Evolutionary conservation across 192 early-diverging fungal species (phyloP), one percentile per base, ranked within the genome.

Genomic region (Coemansia erecta): DNA sequence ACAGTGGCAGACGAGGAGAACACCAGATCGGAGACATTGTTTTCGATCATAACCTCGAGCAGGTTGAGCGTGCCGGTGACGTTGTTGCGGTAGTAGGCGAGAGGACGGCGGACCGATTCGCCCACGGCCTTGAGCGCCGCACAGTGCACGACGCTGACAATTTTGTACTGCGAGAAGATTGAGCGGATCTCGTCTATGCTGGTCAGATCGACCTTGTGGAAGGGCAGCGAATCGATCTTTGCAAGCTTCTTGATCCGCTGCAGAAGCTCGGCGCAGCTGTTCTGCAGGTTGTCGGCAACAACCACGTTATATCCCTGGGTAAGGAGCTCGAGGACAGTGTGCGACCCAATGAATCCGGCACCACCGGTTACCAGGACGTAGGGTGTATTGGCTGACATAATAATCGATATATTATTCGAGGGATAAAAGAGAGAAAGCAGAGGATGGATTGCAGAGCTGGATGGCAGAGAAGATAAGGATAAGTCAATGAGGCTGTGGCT

Each of bases 1-100:
- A 98, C 85, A 13, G 95, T 93, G 4, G 93, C 94, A 17, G 92
- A 94, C 6, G 91, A 93, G 24, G 93, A 96, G 63, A 98, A 98
- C 46, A 98, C 91, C 62, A 98, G 86, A 71, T 94, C 87, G 66
- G 91, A 90, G 52, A 90, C 85, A 40, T 81, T 78, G 74, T 85
- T 84, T 67, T 86, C 82, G 37, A 89, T 78, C 94, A 98, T 96
- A 33, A 86, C 82, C 45, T 89, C 85, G 7, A 98, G 65, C 47
- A 98, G 71, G 60, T 84, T 89, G 37, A 98, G 73, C 12, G 95
- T 92, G 45, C 94, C 95, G 7, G 85, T 83, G 14, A 98, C 83
- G 73, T 98, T 98, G 83, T 96, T 95, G 64, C 91, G 87, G 80
- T 93, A 98, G 80, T 98, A 98, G 19, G 82, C 75, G 6, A 98